A percentile compares a stretch with the other conserved stretches of the same genome.
Conservation (phyloP, 306 rosid genomes). For the Cucurbita ficifolia region DNA sequence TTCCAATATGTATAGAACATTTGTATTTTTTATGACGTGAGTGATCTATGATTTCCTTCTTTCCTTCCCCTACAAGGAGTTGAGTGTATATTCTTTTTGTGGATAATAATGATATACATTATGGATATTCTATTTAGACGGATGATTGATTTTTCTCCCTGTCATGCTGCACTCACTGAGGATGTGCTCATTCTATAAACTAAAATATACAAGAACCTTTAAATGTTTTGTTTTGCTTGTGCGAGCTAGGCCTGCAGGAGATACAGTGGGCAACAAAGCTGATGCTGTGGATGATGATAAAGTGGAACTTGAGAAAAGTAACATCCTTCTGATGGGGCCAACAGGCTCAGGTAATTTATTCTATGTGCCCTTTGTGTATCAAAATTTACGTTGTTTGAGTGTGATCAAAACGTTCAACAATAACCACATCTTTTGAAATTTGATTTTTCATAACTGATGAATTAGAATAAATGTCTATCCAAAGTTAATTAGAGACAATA, state of each 20-base stretch:
- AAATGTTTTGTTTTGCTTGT: constrained; percentile 24
- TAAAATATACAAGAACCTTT: not conserved
- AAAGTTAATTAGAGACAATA: not conserved
- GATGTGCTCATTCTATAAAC: too few relatives aligned
- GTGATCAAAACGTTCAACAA: not conserved
- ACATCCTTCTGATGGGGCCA: constrained; percentile 95
- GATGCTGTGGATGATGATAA: constrained; percentile 48
- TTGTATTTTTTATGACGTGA: not conserved
- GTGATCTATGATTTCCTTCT: too few relatives aligned
- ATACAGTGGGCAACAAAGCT: constrained; percentile 25
- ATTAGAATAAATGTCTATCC: not conserved
- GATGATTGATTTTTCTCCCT: too few relatives aligned
- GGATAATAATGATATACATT: too few relatives aligned
- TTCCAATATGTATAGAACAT: not conserved
- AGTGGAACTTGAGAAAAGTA: constrained; percentile 95
- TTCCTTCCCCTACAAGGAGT: too few relatives aligned
- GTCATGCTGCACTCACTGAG: too few relatives aligned
- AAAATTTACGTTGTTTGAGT: not conserved
- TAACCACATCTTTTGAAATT: not conserved
- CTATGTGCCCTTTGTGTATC: not conserved
- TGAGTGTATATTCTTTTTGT: too few relatives aligned
- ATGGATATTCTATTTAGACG: too few relatives aligned
- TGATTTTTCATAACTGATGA: not conserved
- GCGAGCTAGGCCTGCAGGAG: constrained; percentile 77
- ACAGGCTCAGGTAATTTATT: constrained; percentile 82